These are phyloP conservation scores for Carex kokanica DNA, from an alignment of 176 grass and related monocot species.

Conservation along the genomic window DNA sequence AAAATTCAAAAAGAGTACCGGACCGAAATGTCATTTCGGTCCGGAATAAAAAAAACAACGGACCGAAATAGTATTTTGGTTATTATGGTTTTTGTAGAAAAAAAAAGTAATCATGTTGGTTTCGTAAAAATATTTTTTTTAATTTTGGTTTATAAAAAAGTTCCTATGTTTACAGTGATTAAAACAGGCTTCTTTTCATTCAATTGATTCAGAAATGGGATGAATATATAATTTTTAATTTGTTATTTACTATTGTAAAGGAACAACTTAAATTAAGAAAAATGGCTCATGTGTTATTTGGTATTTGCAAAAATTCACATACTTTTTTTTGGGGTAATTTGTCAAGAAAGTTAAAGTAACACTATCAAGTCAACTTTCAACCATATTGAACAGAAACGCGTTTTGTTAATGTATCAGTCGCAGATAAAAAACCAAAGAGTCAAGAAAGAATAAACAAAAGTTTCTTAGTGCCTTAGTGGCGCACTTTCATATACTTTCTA, in stretches of 20 bases:
- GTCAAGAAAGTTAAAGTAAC: conserved; percentile 17
- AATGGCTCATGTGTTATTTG: not conserved
- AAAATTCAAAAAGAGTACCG: too few species aligned
- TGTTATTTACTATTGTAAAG: not conserved
- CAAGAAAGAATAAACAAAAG: conserved; percentile 14
- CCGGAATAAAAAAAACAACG: too few species aligned
- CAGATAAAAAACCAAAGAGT: not conserved
- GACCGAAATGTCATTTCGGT: too few species aligned
- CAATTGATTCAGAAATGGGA: not conserved
- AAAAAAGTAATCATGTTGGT: too few species aligned
- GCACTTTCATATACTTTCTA: not conserved
- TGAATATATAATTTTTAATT: not conserved
- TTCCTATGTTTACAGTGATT: too few species aligned
- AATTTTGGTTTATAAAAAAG: too few species aligned
- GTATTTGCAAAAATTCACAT: not conserved
- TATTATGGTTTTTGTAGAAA: too few species aligned
- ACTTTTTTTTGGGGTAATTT: not conserved
- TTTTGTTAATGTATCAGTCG: not conserved
- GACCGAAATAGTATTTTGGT: too few species aligned
- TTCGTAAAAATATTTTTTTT: too few species aligned
- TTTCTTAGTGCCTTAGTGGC: conserved; percentile 6
- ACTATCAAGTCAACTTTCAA: conserved; percentile 21
- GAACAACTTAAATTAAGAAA: not conserved
- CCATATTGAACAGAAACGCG: conserved; percentile 13
- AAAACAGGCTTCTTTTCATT: too few species aligned